Percentiles rank a stretch among this genome's conserved stretches.
phyloP scores from a whole-genome alignment of 805 yeast species.

The Tetrapisispora fleetii region DNA sequence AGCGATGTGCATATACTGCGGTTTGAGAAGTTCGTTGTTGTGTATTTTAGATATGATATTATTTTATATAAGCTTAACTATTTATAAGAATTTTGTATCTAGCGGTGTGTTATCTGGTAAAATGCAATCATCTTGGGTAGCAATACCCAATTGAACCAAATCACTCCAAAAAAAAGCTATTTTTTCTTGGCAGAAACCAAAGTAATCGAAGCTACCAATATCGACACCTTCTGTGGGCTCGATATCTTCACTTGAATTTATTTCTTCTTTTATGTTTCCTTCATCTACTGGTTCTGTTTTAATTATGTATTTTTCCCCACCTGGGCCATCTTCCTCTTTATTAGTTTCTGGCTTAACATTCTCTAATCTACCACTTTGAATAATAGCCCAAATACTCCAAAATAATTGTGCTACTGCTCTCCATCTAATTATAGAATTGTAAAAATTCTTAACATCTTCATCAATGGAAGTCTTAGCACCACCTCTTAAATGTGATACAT shows the following conservation, averaged over 20 bases:
- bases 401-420: slow-evolving; percentile 65
- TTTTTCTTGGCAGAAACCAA: slow-evolving; percentile 68
- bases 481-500: slow-evolving; percentile 48
- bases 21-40: too few relatives aligned
- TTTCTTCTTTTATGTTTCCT: slow-evolving; percentile 17
- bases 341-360: not conserved
- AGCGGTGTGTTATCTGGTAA: not conserved
- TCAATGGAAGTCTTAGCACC: slow-evolving; percentile 31
- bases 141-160: slow-evolving; percentile 48
- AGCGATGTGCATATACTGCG: too few relatives aligned
- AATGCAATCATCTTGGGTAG: slow-evolving; percentile 21
- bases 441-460: slow-evolving; percentile 39
- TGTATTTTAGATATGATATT: not conserved
- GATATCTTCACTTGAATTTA: slow-evolving; percentile 22
- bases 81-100: slow-evolving; percentile 2
- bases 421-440: slow-evolving; percentile 66
- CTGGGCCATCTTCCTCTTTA: slow-evolving; percentile 39
- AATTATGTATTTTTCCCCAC: slow-evolving; percentile 40
- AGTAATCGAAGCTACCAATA: slow-evolving; percentile 66
- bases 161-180: slow-evolving; percentile 68
- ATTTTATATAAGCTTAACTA: not conserved
- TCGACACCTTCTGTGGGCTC: slow-evolving; percentile 26
- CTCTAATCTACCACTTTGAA: slow-evolving; percentile 50
- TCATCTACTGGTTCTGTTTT: slow-evolving; percentile 19
- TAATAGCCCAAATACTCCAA: slow-evolving; percentile 91